Percentiles rank a stretch among this genome's conserved stretches.
Conservation (phyloP, 2,329 filamentous ascomycete species). For the Colletotrichum lini region DNA sequence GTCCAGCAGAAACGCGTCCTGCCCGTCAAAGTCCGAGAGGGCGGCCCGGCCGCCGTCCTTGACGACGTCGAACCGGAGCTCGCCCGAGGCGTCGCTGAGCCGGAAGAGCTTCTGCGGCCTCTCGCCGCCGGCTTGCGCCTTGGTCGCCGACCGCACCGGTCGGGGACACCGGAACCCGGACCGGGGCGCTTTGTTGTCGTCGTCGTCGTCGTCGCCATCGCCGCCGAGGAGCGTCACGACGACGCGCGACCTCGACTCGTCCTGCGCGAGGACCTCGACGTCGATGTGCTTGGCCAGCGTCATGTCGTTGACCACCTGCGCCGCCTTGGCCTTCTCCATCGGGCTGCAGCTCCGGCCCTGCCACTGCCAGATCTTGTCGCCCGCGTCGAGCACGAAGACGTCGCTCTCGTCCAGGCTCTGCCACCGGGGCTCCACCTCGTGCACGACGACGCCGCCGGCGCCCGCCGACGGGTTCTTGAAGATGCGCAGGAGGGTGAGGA, state of each 20-base stretch:
- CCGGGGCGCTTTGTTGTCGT: slow-evolving; percentile 52
- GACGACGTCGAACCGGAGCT: slow-evolving; percentile 70
- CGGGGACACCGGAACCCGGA: slow-evolving; percentile 58
- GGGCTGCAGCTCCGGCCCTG: slow-evolving; percentile 76
- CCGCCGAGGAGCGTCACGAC: slow-evolving; percentile 71
- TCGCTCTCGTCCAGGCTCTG: slow-evolving; percentile 75
- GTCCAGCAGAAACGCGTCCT: slow-evolving; percentile 75
- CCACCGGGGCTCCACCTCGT: slow-evolving; percentile 75
- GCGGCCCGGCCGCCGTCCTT: slow-evolving; percentile 66
- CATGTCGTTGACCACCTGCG: slow-evolving; percentile 76
- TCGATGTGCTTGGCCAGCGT: slow-evolving; percentile 74
- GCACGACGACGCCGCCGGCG: slow-evolving; percentile 67
- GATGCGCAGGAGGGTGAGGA: slow-evolving; percentile 70
- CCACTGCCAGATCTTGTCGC: slow-evolving; percentile 79
- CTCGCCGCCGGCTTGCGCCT: slow-evolving; percentile 41
- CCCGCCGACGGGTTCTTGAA: slow-evolving; percentile 70
- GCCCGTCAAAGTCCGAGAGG: slow-evolving; percentile 66
- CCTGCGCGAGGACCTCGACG: slow-evolving; percentile 75
- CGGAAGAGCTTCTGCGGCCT: slow-evolving; percentile 66
- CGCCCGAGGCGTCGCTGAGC: slow-evolving; percentile 73
- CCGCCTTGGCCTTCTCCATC: slow-evolving; percentile 79
- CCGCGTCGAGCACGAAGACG: slow-evolving; percentile 75
- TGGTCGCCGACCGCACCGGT: slow-evolving; percentile 54
- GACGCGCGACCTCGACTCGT: slow-evolving; percentile 68
- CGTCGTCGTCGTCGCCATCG: slow-evolving; percentile 56